Evolutionary conservation across 495 filamentous ascomycete species (phyloP), one percentile per base, ranked within the genome.

Genomic region (Aspergillus nanangensis): DNA sequence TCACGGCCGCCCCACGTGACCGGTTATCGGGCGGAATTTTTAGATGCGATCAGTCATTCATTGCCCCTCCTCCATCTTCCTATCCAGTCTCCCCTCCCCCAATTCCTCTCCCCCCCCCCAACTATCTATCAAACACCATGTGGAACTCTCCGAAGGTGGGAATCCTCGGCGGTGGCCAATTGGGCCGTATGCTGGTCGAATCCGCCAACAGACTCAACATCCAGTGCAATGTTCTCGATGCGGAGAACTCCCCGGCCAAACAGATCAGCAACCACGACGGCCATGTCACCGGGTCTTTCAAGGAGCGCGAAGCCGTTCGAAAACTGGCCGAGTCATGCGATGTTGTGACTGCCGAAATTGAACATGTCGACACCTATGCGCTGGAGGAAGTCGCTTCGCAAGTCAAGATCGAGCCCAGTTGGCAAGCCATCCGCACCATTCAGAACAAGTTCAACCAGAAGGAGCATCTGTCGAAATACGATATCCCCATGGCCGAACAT

Each of bases 361-460:
- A 98, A 68, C 93, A 98, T 71, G 90, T 98, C 44, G 83, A 98
- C 55, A 95, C 92, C 34, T 71, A 89, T 38, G 86, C 90, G n/a
- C 75, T 97, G 23, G 88, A 96, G 62, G 85, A 95, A 47, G 77
- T 96, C 34, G 80, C 82, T 11, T 70, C 86, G 33, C 62, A 77
- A 43, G 67, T 73, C 31, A 65, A 67, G 25, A 77, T 95, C n/a
- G 86, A 95, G 58, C 93, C 93, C 15, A 87, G 81, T 45, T 95
- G 88, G 88, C 77, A 78, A 66, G 94, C 93, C 8, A 81, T 97
- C 45, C 82, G 88, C 17, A 84, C 82, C 20, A 96, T 98, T 49
- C 94, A 98, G 74, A 92, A 98, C 73, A 98, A 98, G 68, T 97
- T 80, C 65, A 70, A 80, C 59, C 93, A 98, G 69, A 96, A 98